Evolutionary conservation across 768 basidiomycete species (phyloP).

Genomic region (Daedalea quercina): DNA sequence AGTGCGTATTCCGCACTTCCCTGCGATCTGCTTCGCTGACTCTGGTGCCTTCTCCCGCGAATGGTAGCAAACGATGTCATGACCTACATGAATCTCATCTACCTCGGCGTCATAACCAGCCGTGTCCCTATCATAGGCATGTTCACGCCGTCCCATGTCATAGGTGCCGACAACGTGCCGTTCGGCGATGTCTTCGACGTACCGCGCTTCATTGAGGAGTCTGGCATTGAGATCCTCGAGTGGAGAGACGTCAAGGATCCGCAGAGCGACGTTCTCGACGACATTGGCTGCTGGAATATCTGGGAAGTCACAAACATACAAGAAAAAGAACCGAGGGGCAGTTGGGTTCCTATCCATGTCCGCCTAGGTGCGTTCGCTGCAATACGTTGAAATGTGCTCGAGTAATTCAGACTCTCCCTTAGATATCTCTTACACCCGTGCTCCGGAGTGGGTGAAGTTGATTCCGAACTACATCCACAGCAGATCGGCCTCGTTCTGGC

Average conservation of each 20-base stretch:
- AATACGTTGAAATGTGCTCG: background rate
- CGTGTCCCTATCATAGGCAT: constrained; percentile 35
- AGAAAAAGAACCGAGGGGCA: constrained; percentile 20
- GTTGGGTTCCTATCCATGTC: constrained; percentile 20
- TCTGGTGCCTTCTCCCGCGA: too few relatives aligned
- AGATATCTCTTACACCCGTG: constrained; percentile 32
- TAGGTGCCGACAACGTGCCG: constrained; percentile 23
- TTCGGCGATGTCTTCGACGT: constrained; percentile 40
- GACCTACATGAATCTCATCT: constrained; percentile 42
- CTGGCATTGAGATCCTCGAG: constrained; percentile 32
- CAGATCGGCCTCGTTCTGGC: constrained; percentile 26
- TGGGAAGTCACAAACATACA: constrained; percentile 30
- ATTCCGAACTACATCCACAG: constrained; percentile 26
- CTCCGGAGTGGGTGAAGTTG: constrained; percentile 26
- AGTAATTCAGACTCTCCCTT: constrained; percentile 1
- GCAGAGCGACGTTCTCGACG: constrained; percentile 24
- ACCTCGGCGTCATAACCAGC: constrained; percentile 31
- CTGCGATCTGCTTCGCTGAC: background rate
- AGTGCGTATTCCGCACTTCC: constrained; percentile 23
- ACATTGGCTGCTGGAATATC: constrained; percentile 36
- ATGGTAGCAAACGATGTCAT: constrained; percentile 79
- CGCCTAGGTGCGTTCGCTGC: constrained; percentile 22
- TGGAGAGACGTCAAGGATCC: constrained; percentile 37
- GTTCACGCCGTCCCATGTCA: constrained; percentile 35
- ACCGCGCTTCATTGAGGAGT: constrained; percentile 26